Evolutionary conservation across 2,329 filamentous ascomycete genomes (phyloP).

Genomic region (Ophiocordyceps robertsii): DNA sequence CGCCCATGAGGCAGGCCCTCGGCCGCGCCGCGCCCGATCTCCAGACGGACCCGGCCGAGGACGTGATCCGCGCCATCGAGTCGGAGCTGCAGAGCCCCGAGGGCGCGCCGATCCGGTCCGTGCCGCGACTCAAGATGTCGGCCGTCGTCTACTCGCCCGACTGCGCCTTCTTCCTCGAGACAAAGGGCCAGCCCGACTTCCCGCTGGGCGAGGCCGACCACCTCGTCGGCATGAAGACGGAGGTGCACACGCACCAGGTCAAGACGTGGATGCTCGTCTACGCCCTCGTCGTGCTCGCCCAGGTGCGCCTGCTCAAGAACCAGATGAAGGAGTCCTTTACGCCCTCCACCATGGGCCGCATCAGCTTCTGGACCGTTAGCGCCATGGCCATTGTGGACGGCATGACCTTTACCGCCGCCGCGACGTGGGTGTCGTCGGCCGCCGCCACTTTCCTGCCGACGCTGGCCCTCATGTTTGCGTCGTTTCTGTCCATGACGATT

Average conservation of each 20-base stretch:
- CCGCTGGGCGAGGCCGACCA: slow-evolving; percentile 38
- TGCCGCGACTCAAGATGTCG: slow-evolving; percentile 48
- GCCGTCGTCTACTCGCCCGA: slow-evolving; percentile 54
- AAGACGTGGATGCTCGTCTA: slow-evolving; percentile 46
- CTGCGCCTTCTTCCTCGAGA: slow-evolving; percentile 52
- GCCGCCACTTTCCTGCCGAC: slow-evolving; percentile 43
- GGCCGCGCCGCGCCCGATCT: slow-evolving; percentile 16
- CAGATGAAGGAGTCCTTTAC: slow-evolving; percentile 56
- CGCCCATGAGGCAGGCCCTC: slow-evolving; percentile 27
- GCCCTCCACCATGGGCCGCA: slow-evolving; percentile 51
- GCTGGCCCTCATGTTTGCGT: slow-evolving; percentile 34
- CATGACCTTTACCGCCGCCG: slow-evolving; percentile 42
- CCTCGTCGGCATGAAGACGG: slow-evolving; percentile 46
- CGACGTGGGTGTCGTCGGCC: slow-evolving; percentile 41
- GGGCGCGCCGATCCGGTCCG: slow-evolving; percentile 40
- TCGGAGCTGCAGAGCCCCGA: slow-evolving; percentile 47
- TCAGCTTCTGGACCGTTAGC: slow-evolving; percentile 50
- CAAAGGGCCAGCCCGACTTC: slow-evolving; percentile 46
- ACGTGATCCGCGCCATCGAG: slow-evolving; percentile 42
- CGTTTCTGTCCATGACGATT: slow-evolving; percentile 43
- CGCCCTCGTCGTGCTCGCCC: slow-evolving; percentile 42
- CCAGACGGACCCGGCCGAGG: slow-evolving; percentile 18
- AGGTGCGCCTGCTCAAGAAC: slow-evolving; percentile 46
- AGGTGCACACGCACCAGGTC: slow-evolving; percentile 41
- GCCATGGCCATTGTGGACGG: slow-evolving; percentile 52